phyloP scores from a whole-genome alignment of 345 rosid species.

The Salix viminalis region DNA sequence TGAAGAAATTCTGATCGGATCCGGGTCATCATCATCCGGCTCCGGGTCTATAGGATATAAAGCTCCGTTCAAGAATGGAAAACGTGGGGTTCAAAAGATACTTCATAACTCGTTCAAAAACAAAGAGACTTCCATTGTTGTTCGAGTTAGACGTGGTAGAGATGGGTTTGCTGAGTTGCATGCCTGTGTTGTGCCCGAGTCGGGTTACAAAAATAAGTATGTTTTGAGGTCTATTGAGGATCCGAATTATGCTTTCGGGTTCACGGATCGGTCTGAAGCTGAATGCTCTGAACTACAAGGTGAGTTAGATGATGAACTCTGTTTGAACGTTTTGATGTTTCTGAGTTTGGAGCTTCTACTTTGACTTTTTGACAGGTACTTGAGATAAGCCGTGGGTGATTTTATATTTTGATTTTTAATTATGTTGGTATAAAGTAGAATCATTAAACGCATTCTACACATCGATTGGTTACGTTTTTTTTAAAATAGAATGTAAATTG shows the following conservation, averaged over 20 bases:
- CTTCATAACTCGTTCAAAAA: slow-evolving; percentile 61
- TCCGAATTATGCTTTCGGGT: slow-evolving; percentile 88
- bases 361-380: background rate
- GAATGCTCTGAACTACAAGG: slow-evolving; percentile 88
- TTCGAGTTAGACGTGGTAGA: slow-evolving; percentile 66
- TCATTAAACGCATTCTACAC: too few relatives aligned
- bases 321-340: background rate
- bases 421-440: background rate
- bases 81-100: slow-evolving; percentile 68
- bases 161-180: slow-evolving; percentile 67
- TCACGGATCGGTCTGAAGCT: slow-evolving; percentile 73
- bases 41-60: slow-evolving; percentile 22
- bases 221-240: slow-evolving; percentile 80
- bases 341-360: background rate
- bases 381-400: background rate
- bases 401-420: background rate
- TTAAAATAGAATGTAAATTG: too few relatives aligned
- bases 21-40: slow-evolving; percentile 37
- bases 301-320: slow-evolving; percentile 22
- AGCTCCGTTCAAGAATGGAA: slow-evolving; percentile 88
- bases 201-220: slow-evolving; percentile 59
- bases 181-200: slow-evolving; percentile 91
- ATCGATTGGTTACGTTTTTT: too few relatives aligned
- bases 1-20: slow-evolving; percentile 73
- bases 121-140: slow-evolving; percentile 75